These are phyloP conservation scores for Cutaneotrichosporon dermatis DNA, from an alignment of 1,284 basidiomycete genomes.

Conservation along the genomic window DNA sequence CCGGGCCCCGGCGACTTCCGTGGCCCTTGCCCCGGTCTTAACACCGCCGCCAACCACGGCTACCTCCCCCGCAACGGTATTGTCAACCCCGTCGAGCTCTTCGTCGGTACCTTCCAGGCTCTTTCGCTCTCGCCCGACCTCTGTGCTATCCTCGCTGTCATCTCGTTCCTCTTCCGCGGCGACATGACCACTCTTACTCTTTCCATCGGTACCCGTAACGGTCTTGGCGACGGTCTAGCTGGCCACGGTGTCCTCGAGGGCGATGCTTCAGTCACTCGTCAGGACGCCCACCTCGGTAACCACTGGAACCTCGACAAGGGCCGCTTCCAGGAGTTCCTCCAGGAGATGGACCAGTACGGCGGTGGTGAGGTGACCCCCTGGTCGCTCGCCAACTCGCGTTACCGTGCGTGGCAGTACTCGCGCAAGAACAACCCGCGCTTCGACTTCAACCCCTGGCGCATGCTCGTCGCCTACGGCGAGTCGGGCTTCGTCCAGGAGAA, in stretches of 20 bases:
- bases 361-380: constrained; percentile 8
- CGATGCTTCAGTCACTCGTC: constrained; percentile 20
- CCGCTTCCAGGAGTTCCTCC: constrained; percentile 7
- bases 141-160: constrained; percentile 24
- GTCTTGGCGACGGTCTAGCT: constrained; percentile 14
- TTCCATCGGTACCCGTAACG: constrained; percentile 20
- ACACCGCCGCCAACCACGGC: constrained; percentile 42
- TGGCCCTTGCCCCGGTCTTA: constrained; percentile 45
- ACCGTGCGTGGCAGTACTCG: constrained; percentile 14
- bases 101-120: constrained; percentile 23
- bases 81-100: constrained; percentile 31
- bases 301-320: constrained; percentile 9
- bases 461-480: constrained; percentile 22
- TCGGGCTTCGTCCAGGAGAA: constrained; percentile 16
- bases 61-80: constrained; percentile 35
- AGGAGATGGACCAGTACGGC: constrained; percentile 9
- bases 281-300: constrained; percentile 17
- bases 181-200: constrained; percentile 30
- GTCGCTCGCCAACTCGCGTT: constrained; percentile 12
- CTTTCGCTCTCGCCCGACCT: constrained; percentile 38
- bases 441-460: constrained; percentile 25
- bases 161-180: constrained; percentile 33
- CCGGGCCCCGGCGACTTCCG: constrained; percentile 30
- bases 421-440: constrained; percentile 14
- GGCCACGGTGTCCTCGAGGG: constrained; percentile 20